Evolutionary conservation across 176 grass and related monocot species (phyloP).

Genomic region (Areca catechu): DNA sequence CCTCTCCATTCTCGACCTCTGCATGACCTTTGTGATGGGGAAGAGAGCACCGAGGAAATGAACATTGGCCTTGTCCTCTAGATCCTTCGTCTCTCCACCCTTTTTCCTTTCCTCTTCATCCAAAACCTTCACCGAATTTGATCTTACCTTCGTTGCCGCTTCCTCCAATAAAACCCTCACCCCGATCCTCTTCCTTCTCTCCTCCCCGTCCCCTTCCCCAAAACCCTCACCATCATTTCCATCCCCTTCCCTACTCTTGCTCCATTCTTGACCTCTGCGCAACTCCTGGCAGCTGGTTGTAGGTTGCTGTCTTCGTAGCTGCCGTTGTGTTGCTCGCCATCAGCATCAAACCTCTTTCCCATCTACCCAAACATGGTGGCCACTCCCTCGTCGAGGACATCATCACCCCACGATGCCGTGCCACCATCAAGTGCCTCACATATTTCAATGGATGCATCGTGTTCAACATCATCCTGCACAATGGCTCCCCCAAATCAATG

Average conservation of each 20-base stretch:
- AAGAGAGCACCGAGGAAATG: slow-evolving; percentile 3
- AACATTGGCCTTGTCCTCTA: background rate
- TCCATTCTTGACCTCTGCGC: slow-evolving; percentile 53
- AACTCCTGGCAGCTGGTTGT: slow-evolving; percentile 71
- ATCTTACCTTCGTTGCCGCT: background rate
- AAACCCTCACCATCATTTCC: background rate
- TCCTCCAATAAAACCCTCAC: background rate
- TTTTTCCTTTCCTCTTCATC: slow-evolving; percentile 2
- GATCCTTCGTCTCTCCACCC: slow-evolving; percentile 13
- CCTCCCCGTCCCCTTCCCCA: background rate
- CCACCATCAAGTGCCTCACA: slow-evolving; percentile 61
- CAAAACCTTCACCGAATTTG: slow-evolving; percentile 10
- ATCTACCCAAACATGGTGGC: slow-evolving; percentile 75
- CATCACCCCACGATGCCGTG: slow-evolving; percentile 76
- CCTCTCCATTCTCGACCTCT: slow-evolving; percentile 32
- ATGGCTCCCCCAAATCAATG: slow-evolving; percentile 88
- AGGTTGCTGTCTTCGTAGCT: too few species aligned
- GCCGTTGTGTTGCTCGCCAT: too few species aligned
- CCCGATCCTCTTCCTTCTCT: background rate
- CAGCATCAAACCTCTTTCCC: too few species aligned
- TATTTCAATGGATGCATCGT: slow-evolving; percentile 40
- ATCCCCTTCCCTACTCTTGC: slow-evolving; percentile 47
- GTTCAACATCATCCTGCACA: slow-evolving; percentile 80
- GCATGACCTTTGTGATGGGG: slow-evolving; percentile 31
- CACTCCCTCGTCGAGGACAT: slow-evolving; percentile 75